These are phyloP conservation scores for Fusarium domesticum DNA, from an alignment of 2,329 filamentous ascomycete species.

Conservation along the genomic window DNA sequence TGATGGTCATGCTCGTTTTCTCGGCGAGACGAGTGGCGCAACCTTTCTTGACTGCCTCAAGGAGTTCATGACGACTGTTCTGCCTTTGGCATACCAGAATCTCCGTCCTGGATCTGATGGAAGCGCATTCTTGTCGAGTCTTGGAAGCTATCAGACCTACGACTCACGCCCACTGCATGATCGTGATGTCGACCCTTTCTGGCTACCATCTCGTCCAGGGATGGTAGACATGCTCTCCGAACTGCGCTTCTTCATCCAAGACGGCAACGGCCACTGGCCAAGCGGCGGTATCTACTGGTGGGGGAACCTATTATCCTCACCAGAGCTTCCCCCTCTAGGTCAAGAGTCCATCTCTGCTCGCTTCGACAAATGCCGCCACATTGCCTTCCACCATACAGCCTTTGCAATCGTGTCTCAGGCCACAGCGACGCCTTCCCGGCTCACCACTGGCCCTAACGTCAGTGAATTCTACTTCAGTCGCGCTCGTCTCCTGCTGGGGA, in stretches of 20 bases:
- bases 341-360: constrained; percentile 19
- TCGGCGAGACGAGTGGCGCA: constrained; percentile 49
- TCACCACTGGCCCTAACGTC: constrained; percentile 28
- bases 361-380: constrained; percentile 33
- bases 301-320: constrained; percentile 38
- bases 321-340: constrained; percentile 25
- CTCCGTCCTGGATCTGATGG: constrained; percentile 22
- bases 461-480: constrained; percentile 46
- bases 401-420: constrained; percentile 41
- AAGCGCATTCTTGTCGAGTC: constrained; percentile 38
- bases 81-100: constrained; percentile 33
- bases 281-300: constrained; percentile 51
- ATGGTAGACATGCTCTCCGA: constrained; percentile 40
- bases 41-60: constrained; percentile 50
- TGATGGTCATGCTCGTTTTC: constrained; percentile 44
- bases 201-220: constrained; percentile 37
- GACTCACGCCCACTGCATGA: constrained; percentile 43
- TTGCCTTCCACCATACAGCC: constrained; percentile 46
- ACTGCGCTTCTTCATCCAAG: constrained; percentile 45
- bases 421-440: constrained; percentile 15
- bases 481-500: constrained; percentile 44
- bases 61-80: constrained; percentile 42
- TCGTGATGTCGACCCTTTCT: constrained; percentile 38
- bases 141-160: constrained; percentile 46
- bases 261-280: constrained; percentile 40